Evolutionary conservation across 140 eudicot species (phyloP), one percentile per base, ranked within the genome.

Genomic region (Bidens hawaiensis): DNA sequence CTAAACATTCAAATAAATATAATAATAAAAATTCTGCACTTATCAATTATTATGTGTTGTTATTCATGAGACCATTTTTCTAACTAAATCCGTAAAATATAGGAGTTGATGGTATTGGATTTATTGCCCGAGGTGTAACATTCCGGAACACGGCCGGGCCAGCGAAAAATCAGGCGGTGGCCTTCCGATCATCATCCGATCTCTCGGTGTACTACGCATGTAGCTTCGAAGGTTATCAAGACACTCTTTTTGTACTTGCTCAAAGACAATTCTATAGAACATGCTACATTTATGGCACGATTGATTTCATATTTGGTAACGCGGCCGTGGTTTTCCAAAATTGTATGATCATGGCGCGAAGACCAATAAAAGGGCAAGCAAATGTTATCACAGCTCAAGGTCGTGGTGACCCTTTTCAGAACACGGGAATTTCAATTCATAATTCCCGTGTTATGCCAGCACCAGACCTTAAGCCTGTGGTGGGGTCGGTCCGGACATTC

Each of bases 81-180:
- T 55, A 65, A 31, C n/a, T 30, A 36, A 46, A 17, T n/a, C 22
- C 21, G 0, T 11, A 22, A 12, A 33, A 25, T 60, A 17, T 76
- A 83, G 94, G 71, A 15, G 96, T 84, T 17, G 81, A 69, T 43
- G 94, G 85, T 6, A 79, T 64, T 16, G 97, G 94, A 31, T 90
- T 90, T 74, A 77, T 90, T 36, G 97, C 94, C 11, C 83, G 83
- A 1, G 97, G 88, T 56, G 75, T 90, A 33, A 86, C 97, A 46
- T 83, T 90, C 60, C 78, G 86, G 4, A 90, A 90, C 84, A 83
- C 94, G 0, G 97, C 95, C 4, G 97, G 95, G 27, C 89, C 97
- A 2, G 63, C 76, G 5, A 81, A 70, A 65, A 62, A 46, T 69
- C 97, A 90, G 61, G 97, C 97, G 0, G 97, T 90, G 64, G 97